phyloP scores from a whole-genome alignment of 164 flowering plant species.

The Piper longum region DNA sequence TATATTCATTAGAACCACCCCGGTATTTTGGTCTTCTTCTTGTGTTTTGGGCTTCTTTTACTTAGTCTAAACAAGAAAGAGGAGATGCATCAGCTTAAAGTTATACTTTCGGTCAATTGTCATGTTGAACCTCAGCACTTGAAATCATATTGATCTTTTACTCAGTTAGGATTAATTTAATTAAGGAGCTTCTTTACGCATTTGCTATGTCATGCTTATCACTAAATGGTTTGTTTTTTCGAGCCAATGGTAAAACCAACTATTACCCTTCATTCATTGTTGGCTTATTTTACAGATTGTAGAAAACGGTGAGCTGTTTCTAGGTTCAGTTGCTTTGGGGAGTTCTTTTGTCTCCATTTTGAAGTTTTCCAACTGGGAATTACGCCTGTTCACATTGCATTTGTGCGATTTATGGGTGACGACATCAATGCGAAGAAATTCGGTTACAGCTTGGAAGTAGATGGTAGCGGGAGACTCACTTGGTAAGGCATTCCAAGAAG shows the following conservation, averaged over 20 bases:
- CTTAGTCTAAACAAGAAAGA: too few species aligned
- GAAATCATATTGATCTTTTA: neutral
- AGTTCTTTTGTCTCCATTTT: slow-evolving; percentile 52
- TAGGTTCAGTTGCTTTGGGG: slow-evolving; percentile 63
- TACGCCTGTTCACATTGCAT: slow-evolving; percentile 47
- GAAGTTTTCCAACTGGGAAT: slow-evolving; percentile 50
- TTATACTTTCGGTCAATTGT: neutral
- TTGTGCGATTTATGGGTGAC: slow-evolving; percentile 53
- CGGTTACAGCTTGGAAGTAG: slow-evolving; percentile 48
- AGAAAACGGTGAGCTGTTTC: slow-evolving; percentile 7
- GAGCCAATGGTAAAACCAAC: neutral
- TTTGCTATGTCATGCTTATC: neutral
- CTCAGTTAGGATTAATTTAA: neutral
- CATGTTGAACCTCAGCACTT: neutral
- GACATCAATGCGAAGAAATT: slow-evolving; percentile 46
- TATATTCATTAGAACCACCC: too few species aligned
- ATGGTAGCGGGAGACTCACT: slow-evolving; percentile 34
- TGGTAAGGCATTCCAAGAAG: slow-evolving; percentile 59
- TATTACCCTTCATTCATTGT: slow-evolving; percentile 2
- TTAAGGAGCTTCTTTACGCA: too few species aligned
- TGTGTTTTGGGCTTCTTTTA: too few species aligned
- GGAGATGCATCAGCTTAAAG: neutral
- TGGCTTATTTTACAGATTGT: slow-evolving; percentile 11
- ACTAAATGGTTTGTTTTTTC: neutral
- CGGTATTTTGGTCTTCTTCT: too few species aligned